Evolutionary conservation across 2,329 filamentous ascomycete species (phyloP).

Genomic region (Arthroderma sp.): DNA sequence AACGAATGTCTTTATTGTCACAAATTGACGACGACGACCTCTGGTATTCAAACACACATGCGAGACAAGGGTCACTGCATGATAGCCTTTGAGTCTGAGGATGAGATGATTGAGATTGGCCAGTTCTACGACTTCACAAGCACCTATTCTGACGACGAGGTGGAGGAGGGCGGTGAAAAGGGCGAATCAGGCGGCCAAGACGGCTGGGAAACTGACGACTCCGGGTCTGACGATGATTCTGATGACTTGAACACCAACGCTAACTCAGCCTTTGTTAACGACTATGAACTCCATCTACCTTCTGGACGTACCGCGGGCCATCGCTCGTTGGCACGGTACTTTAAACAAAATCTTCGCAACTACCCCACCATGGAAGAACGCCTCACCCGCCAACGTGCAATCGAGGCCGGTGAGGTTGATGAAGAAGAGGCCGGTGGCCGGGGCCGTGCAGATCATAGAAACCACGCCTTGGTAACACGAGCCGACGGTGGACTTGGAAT

Average conservation of each 20-base stretch:
- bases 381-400: constrained; percentile 48
- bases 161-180: constrained; percentile 38
- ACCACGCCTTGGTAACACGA: constrained; percentile 49
- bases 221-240: constrained; percentile 75
- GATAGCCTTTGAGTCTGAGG: constrained; percentile 79
- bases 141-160: constrained; percentile 76
- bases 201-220: constrained; percentile 83
- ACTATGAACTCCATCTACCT: constrained; percentile 86
- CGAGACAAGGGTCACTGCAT: constrained; percentile 92
- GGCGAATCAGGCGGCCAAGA: constrained; percentile 51
- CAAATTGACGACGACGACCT: constrained; percentile 63
- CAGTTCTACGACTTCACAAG: constrained; percentile 95
- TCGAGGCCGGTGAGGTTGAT: constrained; percentile 38
- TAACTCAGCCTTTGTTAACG: constrained; percentile 73
- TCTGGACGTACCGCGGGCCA: constrained; percentile 83
- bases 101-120: constrained; percentile 84
- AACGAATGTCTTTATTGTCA: constrained; percentile 82
- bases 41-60: constrained; percentile 91
- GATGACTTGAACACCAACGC: constrained; percentile 64
- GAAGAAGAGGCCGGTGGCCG: constrained; percentile 31
- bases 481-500: constrained; percentile 64
- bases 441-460: constrained; percentile 16
- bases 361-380: constrained; percentile 71
- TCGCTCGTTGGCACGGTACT: constrained; percentile 75
- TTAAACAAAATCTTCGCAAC: constrained; percentile 77